These are phyloP conservation scores for Termitomyces titanicus DNA, from an alignment of 768 basidiomycete genomes.

Conservation along the genomic window DNA sequence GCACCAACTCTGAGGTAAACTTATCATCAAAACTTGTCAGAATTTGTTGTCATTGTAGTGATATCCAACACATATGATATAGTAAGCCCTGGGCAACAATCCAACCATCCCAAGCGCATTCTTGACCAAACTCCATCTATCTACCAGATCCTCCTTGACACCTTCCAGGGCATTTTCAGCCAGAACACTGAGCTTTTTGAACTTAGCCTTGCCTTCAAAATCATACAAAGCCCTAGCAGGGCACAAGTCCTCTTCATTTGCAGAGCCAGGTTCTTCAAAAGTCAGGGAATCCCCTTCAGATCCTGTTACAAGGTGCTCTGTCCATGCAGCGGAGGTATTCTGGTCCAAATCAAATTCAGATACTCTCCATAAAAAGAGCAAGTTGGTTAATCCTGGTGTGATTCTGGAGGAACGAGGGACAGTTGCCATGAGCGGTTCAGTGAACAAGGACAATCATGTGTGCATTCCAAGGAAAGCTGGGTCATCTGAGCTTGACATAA, in stretches of 20 bases:
- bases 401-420: slow-evolving; percentile 15
- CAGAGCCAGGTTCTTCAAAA: slow-evolving; percentile 43
- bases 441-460: not conserved
- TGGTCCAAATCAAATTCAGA: slow-evolving; percentile 73
- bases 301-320: slow-evolving; percentile 48
- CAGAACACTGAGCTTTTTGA: slow-evolving; percentile 62
- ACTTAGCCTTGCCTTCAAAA: slow-evolving; percentile 75
- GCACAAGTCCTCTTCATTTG: slow-evolving; percentile 33
- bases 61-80: slow-evolving; percentile 48
- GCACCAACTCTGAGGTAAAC: slow-evolving; percentile 65
- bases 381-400: slow-evolving; percentile 8
- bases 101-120: slow-evolving; percentile 58
- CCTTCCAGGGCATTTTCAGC: slow-evolving; percentile 71
- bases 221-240: slow-evolving; percentile 68
- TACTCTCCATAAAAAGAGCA: slow-evolving; percentile 24
- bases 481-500: slow-evolving; percentile 1
- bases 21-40: slow-evolving; percentile 21
- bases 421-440: slow-evolving; percentile 13
- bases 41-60: not conserved
- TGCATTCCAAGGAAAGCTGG: not conserved
- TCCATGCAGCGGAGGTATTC: slow-evolving; percentile 78
- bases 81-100: slow-evolving; percentile 66
- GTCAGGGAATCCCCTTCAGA: slow-evolving; percentile 43
- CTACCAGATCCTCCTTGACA: slow-evolving; percentile 67
- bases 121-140: slow-evolving; percentile 80